phyloP scores from a whole-genome alignment of 306 rosid species.

The Amphicarpaea edgeworthii region DNA sequence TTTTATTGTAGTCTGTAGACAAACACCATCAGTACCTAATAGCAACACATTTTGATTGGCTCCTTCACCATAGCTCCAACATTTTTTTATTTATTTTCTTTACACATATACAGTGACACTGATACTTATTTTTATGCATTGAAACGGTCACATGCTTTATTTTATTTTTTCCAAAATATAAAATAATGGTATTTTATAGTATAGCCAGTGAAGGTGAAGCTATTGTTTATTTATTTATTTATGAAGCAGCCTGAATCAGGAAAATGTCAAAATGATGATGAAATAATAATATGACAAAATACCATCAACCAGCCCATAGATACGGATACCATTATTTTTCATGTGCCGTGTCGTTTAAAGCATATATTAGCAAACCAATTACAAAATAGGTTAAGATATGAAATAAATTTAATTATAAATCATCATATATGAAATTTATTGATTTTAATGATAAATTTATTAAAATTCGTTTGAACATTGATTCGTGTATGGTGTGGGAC shows the following conservation, averaged over 20 bases:
- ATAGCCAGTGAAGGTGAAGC: neutral
- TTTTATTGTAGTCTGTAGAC: too few species aligned
- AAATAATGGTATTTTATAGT: too few species aligned
- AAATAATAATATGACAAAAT: constrained; percentile 8
- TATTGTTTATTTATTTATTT: neutral
- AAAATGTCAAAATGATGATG: constrained; percentile 24
- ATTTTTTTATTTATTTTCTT: constrained; percentile 29
- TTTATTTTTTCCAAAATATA: neutral
- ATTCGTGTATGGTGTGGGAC: too few species aligned
- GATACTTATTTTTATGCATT: neutral
- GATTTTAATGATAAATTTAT: too few species aligned
- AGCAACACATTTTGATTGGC: constrained; percentile 2
- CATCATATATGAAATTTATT: too few species aligned
- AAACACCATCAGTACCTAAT: neutral
- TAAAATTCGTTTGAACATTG: too few species aligned
- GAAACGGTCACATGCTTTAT: constrained; percentile 9
- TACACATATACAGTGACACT: constrained; percentile 1
- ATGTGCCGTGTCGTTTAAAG: constrained; percentile 31
- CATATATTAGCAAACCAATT: neutral
- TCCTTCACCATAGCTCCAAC: neutral
- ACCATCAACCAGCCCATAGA: constrained; percentile 19
- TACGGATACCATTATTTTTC: constrained; percentile 22
- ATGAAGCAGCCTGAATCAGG: constrained; percentile 23
- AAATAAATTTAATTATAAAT: too few species aligned
- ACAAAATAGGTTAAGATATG: too few species aligned